phyloP scores from a whole-genome alignment of 2,329 filamentous ascomycete genomes.

The Kalaharituber pfeilii region DNA sequence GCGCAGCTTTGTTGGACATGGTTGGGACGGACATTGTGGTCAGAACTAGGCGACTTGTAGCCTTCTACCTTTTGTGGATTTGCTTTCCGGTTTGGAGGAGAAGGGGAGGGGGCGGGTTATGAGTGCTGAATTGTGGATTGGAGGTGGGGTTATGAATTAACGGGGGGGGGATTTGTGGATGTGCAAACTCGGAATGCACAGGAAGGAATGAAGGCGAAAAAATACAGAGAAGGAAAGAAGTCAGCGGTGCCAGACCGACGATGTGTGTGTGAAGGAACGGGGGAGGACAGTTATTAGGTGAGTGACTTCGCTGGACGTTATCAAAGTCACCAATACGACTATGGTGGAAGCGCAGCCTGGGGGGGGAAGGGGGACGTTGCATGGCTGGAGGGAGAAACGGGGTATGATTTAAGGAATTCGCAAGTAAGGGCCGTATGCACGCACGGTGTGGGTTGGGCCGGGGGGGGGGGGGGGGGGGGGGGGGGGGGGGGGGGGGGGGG shows the following conservation, averaged over 20 bases:
- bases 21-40: slow-evolving; percentile 6
- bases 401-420: slow-evolving; percentile 1
- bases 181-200: neutral
- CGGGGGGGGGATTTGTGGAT: neutral
- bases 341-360: neutral
- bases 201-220: neutral
- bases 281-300: neutral
- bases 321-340: slow-evolving; percentile 1
- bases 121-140: too few relatives aligned
- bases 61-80: neutral
- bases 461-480: too few relatives aligned
- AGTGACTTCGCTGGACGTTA: neutral
- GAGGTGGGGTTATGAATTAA: neutral
- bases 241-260: neutral
- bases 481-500: too few relatives aligned
- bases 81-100: too few relatives aligned
- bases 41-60: neutral
- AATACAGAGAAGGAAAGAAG: neutral
- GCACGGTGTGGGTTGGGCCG: too few relatives aligned
- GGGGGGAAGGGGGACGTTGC: neutral
- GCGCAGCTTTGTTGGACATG: slow-evolving; percentile 46
- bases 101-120: too few relatives aligned
- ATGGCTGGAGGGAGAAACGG: neutral
- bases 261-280: neutral
- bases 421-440: neutral